These are phyloP conservation scores for Termitomyces eurrhizus DNA, from an alignment of 768 basidiomycete species.

Conservation along the genomic window DNA sequence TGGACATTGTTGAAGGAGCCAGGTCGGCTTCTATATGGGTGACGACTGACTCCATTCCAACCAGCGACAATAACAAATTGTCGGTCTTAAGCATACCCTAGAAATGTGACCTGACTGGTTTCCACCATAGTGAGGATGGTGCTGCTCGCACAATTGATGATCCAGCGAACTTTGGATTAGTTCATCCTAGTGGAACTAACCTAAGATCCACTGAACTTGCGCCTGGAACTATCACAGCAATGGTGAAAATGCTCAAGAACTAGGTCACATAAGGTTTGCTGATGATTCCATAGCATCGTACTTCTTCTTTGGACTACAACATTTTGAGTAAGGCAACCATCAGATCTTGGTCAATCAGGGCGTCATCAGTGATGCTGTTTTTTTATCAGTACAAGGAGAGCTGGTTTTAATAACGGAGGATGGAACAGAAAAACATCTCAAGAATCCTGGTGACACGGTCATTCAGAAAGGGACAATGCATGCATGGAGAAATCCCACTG, in stretches of 20 bases:
- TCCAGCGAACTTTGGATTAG: conserved; percentile 37
- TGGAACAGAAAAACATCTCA: conserved; percentile 47
- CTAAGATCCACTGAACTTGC: conserved; percentile 51
- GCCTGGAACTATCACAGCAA: conserved; percentile 44
- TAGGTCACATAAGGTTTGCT: not conserved
- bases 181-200: conserved; percentile 41
- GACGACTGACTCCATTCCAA: conserved; percentile 45
- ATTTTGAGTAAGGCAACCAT: conserved; percentile 39
- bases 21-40: conserved; percentile 42
- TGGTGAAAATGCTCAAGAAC: conserved; percentile 30
- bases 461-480: conserved; percentile 58
- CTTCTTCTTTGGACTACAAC: conserved; percentile 24
- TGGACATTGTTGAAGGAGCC: conserved; percentile 31
- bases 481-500: conserved; percentile 57
- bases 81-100: conserved; percentile 14
- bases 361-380: not conserved
- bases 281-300: conserved; percentile 4
- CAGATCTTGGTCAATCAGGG: not conserved
- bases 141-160: conserved; percentile 36
- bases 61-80: conserved; percentile 50
- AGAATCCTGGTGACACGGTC: conserved; percentile 52
- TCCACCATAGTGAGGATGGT: conserved; percentile 49
- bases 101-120: not conserved
- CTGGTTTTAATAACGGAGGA: conserved; percentile 54
- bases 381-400: conserved; percentile 47